Conservation (phyloP, 345 rosid genomes). For the Gossypium arboreum region DNA sequence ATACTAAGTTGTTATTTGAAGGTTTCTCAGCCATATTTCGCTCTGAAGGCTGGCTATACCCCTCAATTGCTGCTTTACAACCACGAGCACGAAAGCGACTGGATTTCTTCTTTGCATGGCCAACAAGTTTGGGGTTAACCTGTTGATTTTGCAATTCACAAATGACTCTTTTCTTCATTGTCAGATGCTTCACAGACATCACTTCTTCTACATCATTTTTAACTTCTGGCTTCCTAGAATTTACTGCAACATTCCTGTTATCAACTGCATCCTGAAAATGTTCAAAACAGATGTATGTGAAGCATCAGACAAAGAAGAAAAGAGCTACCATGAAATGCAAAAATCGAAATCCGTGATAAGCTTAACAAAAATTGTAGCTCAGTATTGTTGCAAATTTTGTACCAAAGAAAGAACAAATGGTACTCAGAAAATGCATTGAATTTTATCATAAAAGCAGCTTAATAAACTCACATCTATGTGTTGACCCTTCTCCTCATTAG, state of each 20-base stretch:
- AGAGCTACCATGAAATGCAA: constrained; percentile 24
- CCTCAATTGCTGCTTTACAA: constrained; percentile 28
- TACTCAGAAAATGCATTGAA: not conserved
- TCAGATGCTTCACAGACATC: constrained; percentile 28
- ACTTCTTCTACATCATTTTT: constrained; percentile 28
- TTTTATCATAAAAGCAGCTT: not conserved
- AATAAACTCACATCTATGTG: constrained; percentile 36
- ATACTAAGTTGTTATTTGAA: constrained; percentile 17
- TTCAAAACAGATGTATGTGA: constrained; percentile 17
- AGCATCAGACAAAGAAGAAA: constrained; percentile 34
- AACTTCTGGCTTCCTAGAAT: constrained; percentile 18
- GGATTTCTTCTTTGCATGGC: constrained; percentile 18
- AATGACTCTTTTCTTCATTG: constrained; percentile 29
- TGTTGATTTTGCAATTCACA: constrained; percentile 29
- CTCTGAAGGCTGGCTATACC: constrained; percentile 18
- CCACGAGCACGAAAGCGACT: constrained; percentile 24
- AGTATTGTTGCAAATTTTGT: not conserved
- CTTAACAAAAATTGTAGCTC: not conserved
- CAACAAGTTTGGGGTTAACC: constrained; percentile 25
- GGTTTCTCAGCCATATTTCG: constrained; percentile 29
- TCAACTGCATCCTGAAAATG: constrained; percentile 30
- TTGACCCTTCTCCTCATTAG: constrained; percentile 34
- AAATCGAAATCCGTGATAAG: not conserved
- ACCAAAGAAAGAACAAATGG: not conserved
- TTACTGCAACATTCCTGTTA: constrained; percentile 2